Conservation (phyloP, 2,329 filamentous ascomycete species). For the Microdochium bolleyi region DNA sequence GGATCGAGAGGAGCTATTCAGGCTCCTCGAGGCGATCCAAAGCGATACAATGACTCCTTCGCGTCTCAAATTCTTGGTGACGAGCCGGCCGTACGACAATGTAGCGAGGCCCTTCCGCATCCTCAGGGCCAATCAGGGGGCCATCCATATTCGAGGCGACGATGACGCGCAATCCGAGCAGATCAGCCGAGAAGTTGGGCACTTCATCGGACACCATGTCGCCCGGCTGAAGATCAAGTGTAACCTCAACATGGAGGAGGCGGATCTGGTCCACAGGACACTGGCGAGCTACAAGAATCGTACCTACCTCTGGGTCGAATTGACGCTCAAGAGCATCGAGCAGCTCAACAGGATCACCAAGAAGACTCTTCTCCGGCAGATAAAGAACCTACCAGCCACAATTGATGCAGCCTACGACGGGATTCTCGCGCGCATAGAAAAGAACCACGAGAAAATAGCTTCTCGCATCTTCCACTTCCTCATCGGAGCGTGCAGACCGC, state of each 20-base stretch:
- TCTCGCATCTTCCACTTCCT: slow-evolving; percentile 25
- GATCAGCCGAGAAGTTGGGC: slow-evolving; percentile 21
- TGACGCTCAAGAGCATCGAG: slow-evolving; percentile 2
- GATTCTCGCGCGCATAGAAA: slow-evolving; percentile 20
- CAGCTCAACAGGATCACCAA: slow-evolving; percentile 10
- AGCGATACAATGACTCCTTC: neutral
- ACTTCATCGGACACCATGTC: slow-evolving; percentile 15
- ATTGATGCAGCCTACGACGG: slow-evolving; percentile 24
- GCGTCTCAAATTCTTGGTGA: slow-evolving; percentile 28
- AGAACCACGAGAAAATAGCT: slow-evolving; percentile 10
- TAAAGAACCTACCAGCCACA: slow-evolving; percentile 12
- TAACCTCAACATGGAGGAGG: neutral
- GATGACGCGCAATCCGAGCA: slow-evolving; percentile 14
- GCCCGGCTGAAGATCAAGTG: slow-evolving; percentile 2
- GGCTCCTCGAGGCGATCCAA: slow-evolving; percentile 16
- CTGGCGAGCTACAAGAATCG: slow-evolving; percentile 8
- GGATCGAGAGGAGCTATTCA: slow-evolving; percentile 7
- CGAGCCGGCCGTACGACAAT: slow-evolving; percentile 23
- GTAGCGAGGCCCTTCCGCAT: slow-evolving; percentile 16
- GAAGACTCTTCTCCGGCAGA: slow-evolving; percentile 4
- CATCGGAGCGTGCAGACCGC: slow-evolving; percentile 19
- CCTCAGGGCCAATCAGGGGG: slow-evolving; percentile 9
- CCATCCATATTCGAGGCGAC: slow-evolving; percentile 21
- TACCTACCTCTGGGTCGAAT: slow-evolving; percentile 16
- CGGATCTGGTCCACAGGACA: slow-evolving; percentile 3